These are phyloP conservation scores for Limonium bicolor DNA, from an alignment of 148 eudicot species.

Conservation along the genomic window DNA sequence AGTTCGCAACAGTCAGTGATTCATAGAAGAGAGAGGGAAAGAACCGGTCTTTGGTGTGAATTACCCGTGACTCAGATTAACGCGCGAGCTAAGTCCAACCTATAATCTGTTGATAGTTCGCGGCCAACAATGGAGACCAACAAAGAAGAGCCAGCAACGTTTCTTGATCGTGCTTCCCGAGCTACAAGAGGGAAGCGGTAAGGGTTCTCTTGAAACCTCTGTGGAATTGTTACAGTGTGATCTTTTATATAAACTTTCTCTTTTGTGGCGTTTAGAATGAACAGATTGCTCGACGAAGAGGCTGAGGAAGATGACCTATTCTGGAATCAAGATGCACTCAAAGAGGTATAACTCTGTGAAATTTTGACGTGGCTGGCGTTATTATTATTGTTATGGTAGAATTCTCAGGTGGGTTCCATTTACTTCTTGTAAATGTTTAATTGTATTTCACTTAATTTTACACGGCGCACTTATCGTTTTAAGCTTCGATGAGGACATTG, in stretches of 20 bases:
- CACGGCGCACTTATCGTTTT: too few species aligned
- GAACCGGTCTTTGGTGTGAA: too few species aligned
- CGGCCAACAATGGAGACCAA: conserved; percentile 50
- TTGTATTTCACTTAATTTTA: too few species aligned
- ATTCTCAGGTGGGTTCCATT: too few species aligned
- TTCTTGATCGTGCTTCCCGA: conserved; percentile 71
- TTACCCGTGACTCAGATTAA: too few species aligned
- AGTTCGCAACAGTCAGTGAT: too few species aligned
- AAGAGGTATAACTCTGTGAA: conserved; percentile 34
- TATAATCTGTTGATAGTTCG: too few species aligned
- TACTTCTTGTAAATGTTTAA: too few species aligned
- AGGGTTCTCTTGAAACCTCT: neutral
- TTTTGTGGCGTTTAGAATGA: conserved; percentile 38
- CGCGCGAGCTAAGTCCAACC: too few species aligned
- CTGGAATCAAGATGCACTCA: conserved; percentile 97
- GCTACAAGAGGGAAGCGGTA: conserved; percentile 88
- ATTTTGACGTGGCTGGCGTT: neutral
- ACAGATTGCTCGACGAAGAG: conserved; percentile 82
- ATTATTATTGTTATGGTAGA: neutral
- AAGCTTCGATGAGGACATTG: too few species aligned
- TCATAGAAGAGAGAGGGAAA: too few species aligned
- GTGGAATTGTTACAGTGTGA: neutral
- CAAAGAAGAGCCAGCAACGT: conserved; percentile 20
- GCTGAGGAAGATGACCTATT: conserved; percentile 78
- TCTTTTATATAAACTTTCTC: neutral